Conservation (phyloP, 768 basidiomycete genomes). For the Boletus barrowsii region DNA sequence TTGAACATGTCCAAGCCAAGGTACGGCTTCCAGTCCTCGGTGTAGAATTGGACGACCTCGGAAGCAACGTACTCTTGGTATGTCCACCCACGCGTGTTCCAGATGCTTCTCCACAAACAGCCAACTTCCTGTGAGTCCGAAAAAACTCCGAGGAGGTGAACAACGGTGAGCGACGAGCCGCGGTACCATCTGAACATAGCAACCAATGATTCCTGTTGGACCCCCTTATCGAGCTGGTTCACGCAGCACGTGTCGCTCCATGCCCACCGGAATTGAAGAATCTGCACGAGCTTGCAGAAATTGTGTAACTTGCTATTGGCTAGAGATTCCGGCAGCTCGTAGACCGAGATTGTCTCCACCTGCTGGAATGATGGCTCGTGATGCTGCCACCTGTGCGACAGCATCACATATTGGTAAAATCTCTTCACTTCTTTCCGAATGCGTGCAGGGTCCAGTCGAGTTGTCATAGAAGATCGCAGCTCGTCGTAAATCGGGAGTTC, state of each 20-base stretch:
- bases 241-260: conserved; percentile 14
- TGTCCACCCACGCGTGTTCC: conserved; percentile 12
- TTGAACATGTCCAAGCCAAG: background rate
- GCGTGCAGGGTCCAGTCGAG: background rate
- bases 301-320: too few species aligned
- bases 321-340: too few species aligned
- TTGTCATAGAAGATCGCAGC: conserved; percentile 3
- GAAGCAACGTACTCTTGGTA: conserved; percentile 12
- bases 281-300: too few species aligned
- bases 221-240: background rate
- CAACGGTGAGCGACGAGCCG: background rate
- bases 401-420: conserved; percentile 6
- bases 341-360: too few species aligned
- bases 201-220: conserved; percentile 2
- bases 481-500: background rate
- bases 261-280: background rate
- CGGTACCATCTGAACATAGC: conserved; percentile 15
- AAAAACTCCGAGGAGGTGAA: conserved; percentile 4
- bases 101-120: background rate
- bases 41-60: conserved; percentile 2
- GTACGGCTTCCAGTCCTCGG: conserved; percentile 11
- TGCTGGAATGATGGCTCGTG: too few species aligned
- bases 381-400: conserved; percentile 1
- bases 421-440: background rate
- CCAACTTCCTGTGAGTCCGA: background rate